phyloP scores from a whole-genome alignment of 805 yeast species.

The Metschnikowia dekortorum region DNA sequence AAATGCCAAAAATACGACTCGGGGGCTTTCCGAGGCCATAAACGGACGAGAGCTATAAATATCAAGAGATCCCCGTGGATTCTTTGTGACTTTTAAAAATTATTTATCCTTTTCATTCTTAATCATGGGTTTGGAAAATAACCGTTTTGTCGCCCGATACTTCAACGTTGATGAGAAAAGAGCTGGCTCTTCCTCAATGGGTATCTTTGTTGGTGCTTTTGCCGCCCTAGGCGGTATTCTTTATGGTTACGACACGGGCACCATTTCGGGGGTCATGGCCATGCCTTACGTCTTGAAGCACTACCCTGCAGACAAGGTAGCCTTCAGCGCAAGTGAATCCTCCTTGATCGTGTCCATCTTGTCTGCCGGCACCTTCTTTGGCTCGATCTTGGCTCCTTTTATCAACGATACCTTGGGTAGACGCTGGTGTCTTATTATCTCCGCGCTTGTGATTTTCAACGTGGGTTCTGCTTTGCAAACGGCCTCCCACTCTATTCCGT shows the following conservation, averaged over 20 bases:
- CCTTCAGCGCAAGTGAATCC: conserved; percentile 19
- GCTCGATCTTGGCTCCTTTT: conserved; percentile 35
- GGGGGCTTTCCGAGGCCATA: neutral
- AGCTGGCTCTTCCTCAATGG: conserved; percentile 42
- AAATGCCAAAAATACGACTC: neutral
- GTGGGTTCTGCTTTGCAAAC: conserved; percentile 38
- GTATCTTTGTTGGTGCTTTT: conserved; percentile 36
- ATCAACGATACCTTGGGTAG: conserved; percentile 37
- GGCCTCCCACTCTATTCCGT: conserved; percentile 29
- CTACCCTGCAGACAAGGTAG: conserved; percentile 20
- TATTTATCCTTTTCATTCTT: neutral
- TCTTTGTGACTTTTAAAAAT: neutral
- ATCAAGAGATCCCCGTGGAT: neutral
- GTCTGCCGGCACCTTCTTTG: conserved; percentile 41
- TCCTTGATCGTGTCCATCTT: conserved; percentile 29
- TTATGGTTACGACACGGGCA: conserved; percentile 42
- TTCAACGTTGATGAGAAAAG: conserved; percentile 44
- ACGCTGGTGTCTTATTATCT: conserved; percentile 33
- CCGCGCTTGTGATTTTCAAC: conserved; percentile 32
- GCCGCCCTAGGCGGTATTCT: conserved; percentile 42
- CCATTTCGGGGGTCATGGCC: conserved; percentile 40
- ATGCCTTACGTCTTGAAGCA: conserved; percentile 32
- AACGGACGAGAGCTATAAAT: neutral
- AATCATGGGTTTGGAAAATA: conserved; percentile 39
- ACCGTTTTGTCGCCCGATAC: conserved; percentile 26